These are phyloP conservation scores for Periconia digitata DNA, from an alignment of 2,329 filamentous ascomycete genomes.

Conservation along the genomic window DNA sequence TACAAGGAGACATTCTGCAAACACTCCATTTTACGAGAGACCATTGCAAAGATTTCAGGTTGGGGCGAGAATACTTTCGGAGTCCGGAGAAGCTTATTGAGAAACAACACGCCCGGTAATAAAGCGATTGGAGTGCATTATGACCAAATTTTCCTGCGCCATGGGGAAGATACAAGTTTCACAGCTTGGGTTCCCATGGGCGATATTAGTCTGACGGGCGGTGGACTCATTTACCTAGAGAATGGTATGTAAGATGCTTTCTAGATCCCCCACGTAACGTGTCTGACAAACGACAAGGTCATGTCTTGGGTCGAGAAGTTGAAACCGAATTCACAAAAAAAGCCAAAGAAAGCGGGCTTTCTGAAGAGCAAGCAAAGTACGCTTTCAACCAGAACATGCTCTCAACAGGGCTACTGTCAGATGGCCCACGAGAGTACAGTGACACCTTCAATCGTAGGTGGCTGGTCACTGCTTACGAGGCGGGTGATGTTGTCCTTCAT, in stretches of 20 bases:
- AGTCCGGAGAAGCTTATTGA: conserved; percentile 53
- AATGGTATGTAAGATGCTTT: conserved; percentile 32
- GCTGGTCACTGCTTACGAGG: conserved; percentile 57
- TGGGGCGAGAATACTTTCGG: conserved; percentile 55
- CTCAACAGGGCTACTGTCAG: conserved; percentile 55
- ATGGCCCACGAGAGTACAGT: conserved; percentile 51
- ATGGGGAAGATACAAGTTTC: conserved; percentile 57
- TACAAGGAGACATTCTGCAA: conserved; percentile 58
- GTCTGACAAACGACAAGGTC: conserved; percentile 28
- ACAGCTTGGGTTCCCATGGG: conserved; percentile 63
- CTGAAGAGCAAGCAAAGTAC: conserved; percentile 52
- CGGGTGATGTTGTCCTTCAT: conserved; percentile 53
- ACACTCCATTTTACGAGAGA: conserved; percentile 53
- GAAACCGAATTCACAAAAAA: conserved; percentile 54
- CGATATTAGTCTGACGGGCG: conserved; percentile 56
- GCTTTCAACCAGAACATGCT: conserved; percentile 61
- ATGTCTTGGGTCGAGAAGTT: conserved; percentile 52
- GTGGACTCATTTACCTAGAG: conserved; percentile 63
- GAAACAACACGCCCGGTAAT: conserved; percentile 60
- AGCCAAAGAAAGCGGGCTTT: conserved; percentile 53
- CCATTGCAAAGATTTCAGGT: conserved; percentile 55
- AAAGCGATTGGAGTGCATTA: conserved; percentile 64
- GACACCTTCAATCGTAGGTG: conserved; percentile 49
- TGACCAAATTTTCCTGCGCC: conserved; percentile 60
- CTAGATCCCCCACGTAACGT: background rate